Evolutionary conservation across 768 basidiomycete species (phyloP), one percentile per base, ranked within the genome.

Genomic region (Termitomyces sp.): DNA sequence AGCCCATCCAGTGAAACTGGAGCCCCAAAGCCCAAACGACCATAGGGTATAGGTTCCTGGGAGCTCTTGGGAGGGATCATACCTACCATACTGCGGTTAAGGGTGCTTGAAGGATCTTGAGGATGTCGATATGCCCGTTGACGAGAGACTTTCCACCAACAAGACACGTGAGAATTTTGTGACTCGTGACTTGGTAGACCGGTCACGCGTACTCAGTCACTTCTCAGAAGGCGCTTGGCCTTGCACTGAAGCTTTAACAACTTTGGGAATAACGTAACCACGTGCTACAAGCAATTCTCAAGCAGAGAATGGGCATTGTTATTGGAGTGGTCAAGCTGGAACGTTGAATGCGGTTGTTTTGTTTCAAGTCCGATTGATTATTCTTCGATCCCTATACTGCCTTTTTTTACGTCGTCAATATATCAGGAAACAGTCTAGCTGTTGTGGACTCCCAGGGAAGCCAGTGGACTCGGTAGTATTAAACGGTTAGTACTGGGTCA

Each of bases 11-110:
- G 61, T 71, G 49, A 63, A 66, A 63, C 33, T 38, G 21, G 48
- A 47, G 50, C 33, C 44, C 53, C 58, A 58, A 62, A 58, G 41
- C 59, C 60, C 58, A 59, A 58, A 66, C 62, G 57, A 55, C 53
- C 57, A 50, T 60, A 55, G 49, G 50, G 54, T 61, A 66, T 47
- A 60, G 41, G 56, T 57, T 68, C 65, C 57, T 65, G 60, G 56
- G 55, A 58, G 48, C 54, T 56, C 55, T 57, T 53, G 58, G 54
- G 59, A 62, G 50, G 60, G 57, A 63, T 61, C 43, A 54, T 70
- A 79, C 78, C 64, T 58, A 79, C 78, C 78, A 80, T 80, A 61
- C 67, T 80, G 75, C 65, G 65, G 63, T 70, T 63, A 64, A 70
- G 64, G 63, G 67, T 73, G 66, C 72, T 73, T 73, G 73, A 73